Conservation (phyloP, 495 filamentous ascomycete species). For the Schizothecium vesticola region DNA sequence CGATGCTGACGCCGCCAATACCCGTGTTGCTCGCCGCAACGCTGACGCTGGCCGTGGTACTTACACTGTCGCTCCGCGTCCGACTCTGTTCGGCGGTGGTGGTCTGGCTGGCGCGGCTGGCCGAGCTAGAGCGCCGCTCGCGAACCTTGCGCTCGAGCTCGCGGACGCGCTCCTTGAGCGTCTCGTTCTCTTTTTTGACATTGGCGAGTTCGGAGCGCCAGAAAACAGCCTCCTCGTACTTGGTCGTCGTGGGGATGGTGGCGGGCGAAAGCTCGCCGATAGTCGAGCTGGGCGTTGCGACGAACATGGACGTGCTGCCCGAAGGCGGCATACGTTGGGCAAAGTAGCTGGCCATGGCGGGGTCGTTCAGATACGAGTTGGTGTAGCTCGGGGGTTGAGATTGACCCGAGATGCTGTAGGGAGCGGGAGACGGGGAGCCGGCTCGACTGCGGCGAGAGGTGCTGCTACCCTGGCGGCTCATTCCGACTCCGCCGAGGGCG, state of each 20-base stretch:
- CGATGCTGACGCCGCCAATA: slow-evolving; percentile 25
- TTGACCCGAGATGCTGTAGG: slow-evolving; percentile 9
- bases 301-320: slow-evolving; percentile 9
- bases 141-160: slow-evolving; percentile 60
- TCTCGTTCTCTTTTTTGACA: slow-evolving; percentile 76
- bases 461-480: slow-evolving; percentile 41
- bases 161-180: slow-evolving; percentile 63
- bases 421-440: slow-evolving; percentile 34
- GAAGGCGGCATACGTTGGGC: slow-evolving; percentile 16
- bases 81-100: background rate
- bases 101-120: slow-evolving; percentile 23
- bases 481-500: slow-evolving; percentile 27
- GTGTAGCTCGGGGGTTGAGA: slow-evolving; percentile 15
- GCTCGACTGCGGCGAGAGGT: slow-evolving; percentile 40
- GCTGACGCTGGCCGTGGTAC: slow-evolving; percentile 39
- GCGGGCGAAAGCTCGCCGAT: slow-evolving; percentile 38
- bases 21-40: slow-evolving; percentile 30
- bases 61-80: slow-evolving; percentile 34
- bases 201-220: slow-evolving; percentile 67
- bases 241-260: slow-evolving; percentile 46
- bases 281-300: slow-evolving; percentile 14
- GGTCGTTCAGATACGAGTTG: slow-evolving; percentile 18
- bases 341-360: slow-evolving; percentile 29
- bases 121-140: slow-evolving; percentile 41
- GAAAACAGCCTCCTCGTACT: slow-evolving; percentile 66